Evolutionary conservation across 192 early-diverging fungal genomes (phyloP), one percentile per base, ranked within the genome.

Genomic region (Coemansia javaensis): DNA sequence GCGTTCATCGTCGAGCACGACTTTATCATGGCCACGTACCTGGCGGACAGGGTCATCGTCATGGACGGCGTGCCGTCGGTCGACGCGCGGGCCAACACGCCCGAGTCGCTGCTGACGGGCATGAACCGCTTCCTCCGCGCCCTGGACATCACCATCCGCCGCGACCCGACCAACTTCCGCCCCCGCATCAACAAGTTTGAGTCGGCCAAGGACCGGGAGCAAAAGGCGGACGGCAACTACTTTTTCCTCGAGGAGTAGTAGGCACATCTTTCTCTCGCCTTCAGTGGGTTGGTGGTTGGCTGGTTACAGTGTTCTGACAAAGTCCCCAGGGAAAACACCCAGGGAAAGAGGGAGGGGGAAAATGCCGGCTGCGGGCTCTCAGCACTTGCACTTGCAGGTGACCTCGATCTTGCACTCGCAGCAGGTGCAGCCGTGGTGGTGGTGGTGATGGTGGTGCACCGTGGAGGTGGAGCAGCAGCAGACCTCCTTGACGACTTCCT

Each of bases 1-100:
- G 95, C 93, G 20, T 98, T 98, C 68, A 83, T 97, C 34, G 94
- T 97, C 41, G 94, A 97, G 85, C 94, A 94, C 85, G 94, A 98
- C 79, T 96, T 98, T 64, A 94, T 94, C 64, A 98, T 98, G 95
- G 92, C 91, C 9, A 96, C 93, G 5, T 98, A 98, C 59, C 77
- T 98, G 47, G 95, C 95, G 24, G 92, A 96, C 65, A 84, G 91
- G 68, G 93, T 95, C 17, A 87, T 98, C 63, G 92, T 98, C 8
- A 95, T 93, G 71, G 90, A 90, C 10, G 95, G 93, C 66, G 77
- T 52, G 44, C 91, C 95, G n/a, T 89, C 89, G 1, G 79, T 92
- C 28, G 56, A 85, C 27, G 95, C 93, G 23, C 66, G 39, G 39
- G 95, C 95, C 28, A 83, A 81, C 54, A 79, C 79, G 50, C 95